phyloP scores from a whole-genome alignment of 2,329 filamentous ascomycete genomes.

The Thelonectria rubi region DNA sequence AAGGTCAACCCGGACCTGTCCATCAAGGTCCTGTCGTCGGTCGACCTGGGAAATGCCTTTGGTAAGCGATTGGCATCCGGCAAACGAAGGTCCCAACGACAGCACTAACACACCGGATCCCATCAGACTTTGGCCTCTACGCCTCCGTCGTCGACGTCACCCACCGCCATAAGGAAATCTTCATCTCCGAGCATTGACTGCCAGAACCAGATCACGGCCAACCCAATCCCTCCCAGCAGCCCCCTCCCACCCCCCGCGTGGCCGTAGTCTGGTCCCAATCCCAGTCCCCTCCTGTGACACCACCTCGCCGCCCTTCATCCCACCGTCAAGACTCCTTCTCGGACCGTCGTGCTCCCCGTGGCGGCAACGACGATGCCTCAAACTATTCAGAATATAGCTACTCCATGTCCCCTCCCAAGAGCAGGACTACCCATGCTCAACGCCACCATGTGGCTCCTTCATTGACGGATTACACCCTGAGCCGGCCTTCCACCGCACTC shows the following conservation, averaged over 20 bases:
- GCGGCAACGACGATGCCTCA: slow-evolving; percentile 24
- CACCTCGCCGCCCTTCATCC: slow-evolving; percentile 5
- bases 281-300: slow-evolving; percentile 29
- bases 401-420: slow-evolving; percentile 12
- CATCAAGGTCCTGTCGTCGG: slow-evolving; percentile 74
- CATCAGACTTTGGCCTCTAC: slow-evolving; percentile 77
- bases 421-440: slow-evolving; percentile 13
- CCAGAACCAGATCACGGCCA: slow-evolving; percentile 42
- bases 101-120: not conserved
- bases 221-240: slow-evolving; percentile 28
- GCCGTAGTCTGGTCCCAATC: slow-evolving; percentile 51
- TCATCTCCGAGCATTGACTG: slow-evolving; percentile 67
- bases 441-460: slow-evolving; percentile 6
- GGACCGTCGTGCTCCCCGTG: slow-evolving; percentile 4
- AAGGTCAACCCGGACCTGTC: slow-evolving; percentile 80
- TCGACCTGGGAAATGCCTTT: slow-evolving; percentile 74
- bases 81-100: too few relatives aligned
- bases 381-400: slow-evolving; percentile 12
- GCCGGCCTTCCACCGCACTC: slow-evolving; percentile 29
- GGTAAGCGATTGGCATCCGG: slow-evolving; percentile 59
- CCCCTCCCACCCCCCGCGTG: slow-evolving; percentile 44
- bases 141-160: slow-evolving; percentile 86
- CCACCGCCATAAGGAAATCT: slow-evolving; percentile 82
- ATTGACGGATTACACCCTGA: slow-evolving; percentile 10
- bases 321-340: slow-evolving; percentile 13